Evolutionary conservation across 768 basidiomycete species (phyloP).

Genomic region (Austroboletus festivus): DNA sequence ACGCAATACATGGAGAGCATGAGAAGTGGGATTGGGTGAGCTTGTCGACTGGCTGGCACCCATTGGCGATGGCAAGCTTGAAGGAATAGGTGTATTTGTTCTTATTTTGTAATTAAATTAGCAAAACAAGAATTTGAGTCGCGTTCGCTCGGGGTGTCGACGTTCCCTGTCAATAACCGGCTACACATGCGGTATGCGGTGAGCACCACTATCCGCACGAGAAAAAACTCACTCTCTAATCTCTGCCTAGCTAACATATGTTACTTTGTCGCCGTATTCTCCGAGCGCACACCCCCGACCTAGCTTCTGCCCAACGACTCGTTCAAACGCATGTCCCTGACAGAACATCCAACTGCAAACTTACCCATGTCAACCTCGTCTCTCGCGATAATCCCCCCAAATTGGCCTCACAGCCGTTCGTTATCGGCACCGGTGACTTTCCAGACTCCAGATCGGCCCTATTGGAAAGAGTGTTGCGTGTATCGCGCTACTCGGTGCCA

Average conservation of each 20-base stretch:
- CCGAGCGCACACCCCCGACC: slow-evolving; percentile 42
- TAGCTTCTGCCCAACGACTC: slow-evolving; percentile 22
- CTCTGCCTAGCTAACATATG: slow-evolving; percentile 62
- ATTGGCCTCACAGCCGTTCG: background rate
- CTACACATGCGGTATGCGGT: slow-evolving; percentile 57
- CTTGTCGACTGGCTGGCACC: slow-evolving; percentile 72
- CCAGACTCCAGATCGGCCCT: slow-evolving; percentile 13
- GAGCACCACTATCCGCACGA: slow-evolving; percentile 23
- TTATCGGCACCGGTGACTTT: slow-evolving; percentile 1
- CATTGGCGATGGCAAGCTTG: too few species aligned
- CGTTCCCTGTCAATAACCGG: slow-evolving; percentile 27
- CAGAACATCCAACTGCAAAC: slow-evolving; percentile 11
- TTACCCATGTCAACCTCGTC: slow-evolving; percentile 14
- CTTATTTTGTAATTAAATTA: slow-evolving; percentile 24
- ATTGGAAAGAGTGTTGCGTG: slow-evolving; percentile 24
- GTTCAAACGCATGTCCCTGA: slow-evolving; percentile 18
- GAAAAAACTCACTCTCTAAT: background rate
- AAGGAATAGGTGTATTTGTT: slow-evolving; percentile 15
- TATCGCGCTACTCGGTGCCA: slow-evolving; percentile 29
- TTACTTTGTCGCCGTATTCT: slow-evolving; percentile 64
- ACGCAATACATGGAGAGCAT: slow-evolving; percentile 81
- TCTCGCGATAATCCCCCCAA: slow-evolving; percentile 14
- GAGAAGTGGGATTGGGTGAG: slow-evolving; percentile 30
- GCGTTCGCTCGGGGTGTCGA: slow-evolving; percentile 28
- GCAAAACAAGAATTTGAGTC: slow-evolving; percentile 35